Conservation (phyloP, 495 filamentous ascomycete species). For the Acidiella bohemica region DNA sequence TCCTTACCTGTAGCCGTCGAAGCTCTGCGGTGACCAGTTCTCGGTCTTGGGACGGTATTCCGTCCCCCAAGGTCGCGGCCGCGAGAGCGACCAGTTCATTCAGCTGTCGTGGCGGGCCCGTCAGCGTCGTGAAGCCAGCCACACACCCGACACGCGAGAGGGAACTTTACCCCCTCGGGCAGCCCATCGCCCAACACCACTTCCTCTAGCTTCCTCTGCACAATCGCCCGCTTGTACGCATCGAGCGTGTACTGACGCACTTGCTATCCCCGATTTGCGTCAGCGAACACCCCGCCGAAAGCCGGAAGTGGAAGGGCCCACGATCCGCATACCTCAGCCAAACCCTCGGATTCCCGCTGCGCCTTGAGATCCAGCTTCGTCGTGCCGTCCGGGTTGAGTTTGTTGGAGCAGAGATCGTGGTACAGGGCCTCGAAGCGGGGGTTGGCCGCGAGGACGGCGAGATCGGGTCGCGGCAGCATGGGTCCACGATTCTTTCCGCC, state of each 20-base stretch:
- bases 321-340: slow-evolving; percentile 17
- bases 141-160: not conserved
- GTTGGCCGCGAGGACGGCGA: slow-evolving; percentile 22
- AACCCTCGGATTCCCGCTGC: slow-evolving; percentile 21
- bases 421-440: slow-evolving; percentile 30
- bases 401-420: slow-evolving; percentile 23
- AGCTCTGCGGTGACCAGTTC: slow-evolving; percentile 11
- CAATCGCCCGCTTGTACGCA: too few relatives aligned
- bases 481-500: not conserved
- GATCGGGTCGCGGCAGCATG: slow-evolving; percentile 29
- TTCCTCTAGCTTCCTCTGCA: too few relatives aligned
- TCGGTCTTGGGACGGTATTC: slow-evolving; percentile 9
- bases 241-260: too few relatives aligned
- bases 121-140: not conserved
- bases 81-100: slow-evolving; percentile 7
- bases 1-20: slow-evolving; percentile 7
- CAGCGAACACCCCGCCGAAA: too few relatives aligned
- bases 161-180: slow-evolving; percentile 16
- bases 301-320: not conserved
- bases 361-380: slow-evolving; percentile 25
- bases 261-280: slow-evolving; percentile 1
- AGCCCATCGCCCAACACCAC: slow-evolving; percentile 2
- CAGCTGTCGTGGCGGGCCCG: slow-evolving; percentile 6
- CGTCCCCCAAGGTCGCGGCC: slow-evolving; percentile 5
- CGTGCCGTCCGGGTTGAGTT: slow-evolving; percentile 28